Percentiles rank a stretch among this genome's conserved stretches.
phyloP scores from a whole-genome alignment of 2,329 filamentous ascomycete species.

The Rhinocladiella mackenziei region DNA sequence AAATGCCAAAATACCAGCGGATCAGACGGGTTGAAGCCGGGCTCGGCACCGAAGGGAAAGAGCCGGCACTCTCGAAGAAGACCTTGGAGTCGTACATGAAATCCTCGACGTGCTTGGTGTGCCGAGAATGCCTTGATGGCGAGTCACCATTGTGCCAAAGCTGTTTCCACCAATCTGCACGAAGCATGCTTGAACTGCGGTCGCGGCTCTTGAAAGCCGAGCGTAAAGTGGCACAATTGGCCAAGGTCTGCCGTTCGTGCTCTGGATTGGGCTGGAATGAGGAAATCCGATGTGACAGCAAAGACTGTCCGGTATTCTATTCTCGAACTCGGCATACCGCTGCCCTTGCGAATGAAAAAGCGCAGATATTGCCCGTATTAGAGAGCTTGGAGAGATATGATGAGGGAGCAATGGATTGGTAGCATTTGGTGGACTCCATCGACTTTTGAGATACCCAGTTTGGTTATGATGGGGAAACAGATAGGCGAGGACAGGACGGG shows the following conservation, averaged over 20 bases:
- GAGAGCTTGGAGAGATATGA: constrained; percentile 36
- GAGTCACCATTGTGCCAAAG: constrained; percentile 37
- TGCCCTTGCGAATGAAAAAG: constrained; percentile 37
- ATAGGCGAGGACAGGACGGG: too few species aligned
- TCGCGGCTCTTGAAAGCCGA: constrained; percentile 61
- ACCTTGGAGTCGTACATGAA: constrained; percentile 95
- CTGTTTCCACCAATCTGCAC: constrained; percentile 42
- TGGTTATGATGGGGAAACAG: too few species aligned
- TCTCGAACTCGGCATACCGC: constrained; percentile 39
- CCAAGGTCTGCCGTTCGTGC: constrained; percentile 74
- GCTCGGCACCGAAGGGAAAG: constrained; percentile 30
- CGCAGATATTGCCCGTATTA: constrained; percentile 37
- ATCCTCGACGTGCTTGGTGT: constrained; percentile 73
- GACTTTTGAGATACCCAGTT: too few species aligned
- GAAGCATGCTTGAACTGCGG: constrained; percentile 62
- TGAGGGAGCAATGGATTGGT: constrained; percentile 39
- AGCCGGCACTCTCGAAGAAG: constrained; percentile 50
- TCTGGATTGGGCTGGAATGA: constrained; percentile 69
- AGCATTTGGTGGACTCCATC: too few species aligned
- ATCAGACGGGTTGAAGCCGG: constrained; percentile 58
- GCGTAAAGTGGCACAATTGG: constrained; percentile 59
- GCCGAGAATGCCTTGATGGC: constrained; percentile 56
- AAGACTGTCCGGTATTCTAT: constrained; percentile 92
- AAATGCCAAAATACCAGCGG: constrained; percentile 88
- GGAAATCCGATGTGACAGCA: constrained; percentile 79